A percentile compares a stretch with the other conserved stretches of the same genome.
These are phyloP conservation scores for Trebouxiophyceae sp. DNA, from an alignment of 163 green algal species.

Conservation along the genomic window DNA sequence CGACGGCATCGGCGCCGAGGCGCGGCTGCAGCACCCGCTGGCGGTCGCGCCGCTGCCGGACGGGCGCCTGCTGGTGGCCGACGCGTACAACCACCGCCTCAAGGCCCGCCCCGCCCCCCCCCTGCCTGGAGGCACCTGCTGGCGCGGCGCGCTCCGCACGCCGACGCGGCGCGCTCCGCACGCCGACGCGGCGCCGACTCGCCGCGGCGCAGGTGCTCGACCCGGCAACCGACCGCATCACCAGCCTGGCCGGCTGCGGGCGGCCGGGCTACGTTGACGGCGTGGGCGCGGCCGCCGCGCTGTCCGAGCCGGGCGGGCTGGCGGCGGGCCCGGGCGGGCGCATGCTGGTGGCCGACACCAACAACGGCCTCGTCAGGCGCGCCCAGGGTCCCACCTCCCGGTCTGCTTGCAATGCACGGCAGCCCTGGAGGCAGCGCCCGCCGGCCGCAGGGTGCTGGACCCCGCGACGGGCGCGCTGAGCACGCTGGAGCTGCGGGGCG, in stretches of 20 bases:
- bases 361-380: constrained; percentile 55
- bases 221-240: constrained; percentile 28
- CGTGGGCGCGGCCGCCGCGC: constrained; percentile 24
- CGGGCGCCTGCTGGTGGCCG: constrained; percentile 52
- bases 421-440: neutral
- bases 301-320: constrained; percentile 71
- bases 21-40: constrained; percentile 59
- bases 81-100: constrained; percentile 79
- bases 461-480: constrained; percentile 19
- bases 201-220: constrained; percentile 43
- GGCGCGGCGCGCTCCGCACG: no score
- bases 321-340: constrained; percentile 26
- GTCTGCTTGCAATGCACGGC: neutral
- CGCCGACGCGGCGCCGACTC: no score
- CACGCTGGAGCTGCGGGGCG: constrained; percentile 45
- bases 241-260: constrained; percentile 53
- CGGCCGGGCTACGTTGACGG: constrained; percentile 51
- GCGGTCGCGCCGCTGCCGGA: constrained; percentile 27
- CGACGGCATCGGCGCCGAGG: constrained; percentile 49
- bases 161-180: no score
- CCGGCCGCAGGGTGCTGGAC: constrained; percentile 30
- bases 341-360: constrained; percentile 68
- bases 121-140: neutral
- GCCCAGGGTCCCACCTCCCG: neutral
- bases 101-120: constrained; percentile 31